Evolutionary conservation across 2,329 filamentous ascomycete species (phyloP).

Genomic region (Alternaria dauci): DNA sequence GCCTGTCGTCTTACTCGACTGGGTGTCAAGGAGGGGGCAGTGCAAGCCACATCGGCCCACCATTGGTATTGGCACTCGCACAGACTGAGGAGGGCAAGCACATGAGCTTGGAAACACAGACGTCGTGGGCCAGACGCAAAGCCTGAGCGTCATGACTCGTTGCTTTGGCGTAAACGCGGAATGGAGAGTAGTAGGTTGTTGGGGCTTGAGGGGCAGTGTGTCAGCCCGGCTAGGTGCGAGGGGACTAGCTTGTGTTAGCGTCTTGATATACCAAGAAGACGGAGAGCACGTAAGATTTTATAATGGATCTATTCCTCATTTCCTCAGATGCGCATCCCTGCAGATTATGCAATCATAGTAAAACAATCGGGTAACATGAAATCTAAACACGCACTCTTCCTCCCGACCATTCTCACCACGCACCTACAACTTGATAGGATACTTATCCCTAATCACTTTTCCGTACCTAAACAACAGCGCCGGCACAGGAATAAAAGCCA

Average conservation of each 20-base stretch:
- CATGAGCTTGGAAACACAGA: fast-evolving
- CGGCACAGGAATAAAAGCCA: constrained; percentile 48
- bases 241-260: fast-evolving
- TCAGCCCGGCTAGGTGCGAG: background rate
- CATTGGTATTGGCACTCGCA: background rate
- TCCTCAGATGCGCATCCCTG: too few relatives aligned
- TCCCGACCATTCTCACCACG: background rate
- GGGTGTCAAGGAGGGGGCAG: background rate
- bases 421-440: constrained; percentile 7
- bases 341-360: background rate
- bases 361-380: background rate
- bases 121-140: background rate
- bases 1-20: background rate
- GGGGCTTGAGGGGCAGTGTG: background rate
- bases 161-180: background rate
- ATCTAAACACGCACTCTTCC: background rate
- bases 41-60: background rate
- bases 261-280: background rate
- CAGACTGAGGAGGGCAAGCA: background rate
- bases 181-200: background rate
- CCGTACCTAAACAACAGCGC: constrained; percentile 48
- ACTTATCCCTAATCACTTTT: constrained; percentile 25
- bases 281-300: background rate
- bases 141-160: background rate
- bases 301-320: background rate